Conservation (phyloP, 2,329 filamentous ascomycete genomes). For the Clarireedia sp. region DNA sequence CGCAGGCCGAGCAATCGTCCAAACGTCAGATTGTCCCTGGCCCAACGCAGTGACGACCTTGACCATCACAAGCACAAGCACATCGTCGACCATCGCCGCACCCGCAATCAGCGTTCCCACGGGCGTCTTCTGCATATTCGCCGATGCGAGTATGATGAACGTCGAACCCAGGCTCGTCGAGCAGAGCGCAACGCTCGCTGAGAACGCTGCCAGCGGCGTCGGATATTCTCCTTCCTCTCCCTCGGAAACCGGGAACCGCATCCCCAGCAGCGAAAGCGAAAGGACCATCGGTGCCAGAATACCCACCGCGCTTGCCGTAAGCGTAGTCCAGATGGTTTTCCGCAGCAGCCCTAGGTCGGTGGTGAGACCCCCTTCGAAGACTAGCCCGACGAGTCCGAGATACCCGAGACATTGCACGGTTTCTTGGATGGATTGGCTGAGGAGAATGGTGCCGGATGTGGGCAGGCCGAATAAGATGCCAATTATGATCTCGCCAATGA, state of each 20-base stretch:
- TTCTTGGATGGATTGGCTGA: neutral
- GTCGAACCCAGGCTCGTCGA: conserved; percentile 6
- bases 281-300: neutral
- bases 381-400: conserved; percentile 4
- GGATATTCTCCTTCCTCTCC: neutral
- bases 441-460: neutral
- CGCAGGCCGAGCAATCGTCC: conserved; percentile 5
- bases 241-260: neutral
- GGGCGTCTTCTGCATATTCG: conserved; percentile 7
- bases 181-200: conserved; percentile 5
- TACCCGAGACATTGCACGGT: conserved; percentile 7
- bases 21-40: neutral
- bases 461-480: conserved; percentile 2
- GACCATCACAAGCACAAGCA: conserved; percentile 6
- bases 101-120: conserved; percentile 3
- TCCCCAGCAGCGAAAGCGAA: neutral
- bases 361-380: conserved; percentile 7
- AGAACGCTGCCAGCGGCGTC: conserved; percentile 4
- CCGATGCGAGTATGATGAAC: conserved; percentile 4
- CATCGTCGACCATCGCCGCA: conserved; percentile 4
- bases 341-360: neutral
- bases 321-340: conserved; percentile 2
- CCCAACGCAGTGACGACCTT: conserved; percentile 4
- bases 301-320: neutral
- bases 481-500: conserved; percentile 5